A percentile compares a stretch with the other conserved stretches of the same genome.
phyloP scores from a whole-genome alignment of 495 filamentous ascomycete genomes.

The Xylaria palmicola region DNA sequence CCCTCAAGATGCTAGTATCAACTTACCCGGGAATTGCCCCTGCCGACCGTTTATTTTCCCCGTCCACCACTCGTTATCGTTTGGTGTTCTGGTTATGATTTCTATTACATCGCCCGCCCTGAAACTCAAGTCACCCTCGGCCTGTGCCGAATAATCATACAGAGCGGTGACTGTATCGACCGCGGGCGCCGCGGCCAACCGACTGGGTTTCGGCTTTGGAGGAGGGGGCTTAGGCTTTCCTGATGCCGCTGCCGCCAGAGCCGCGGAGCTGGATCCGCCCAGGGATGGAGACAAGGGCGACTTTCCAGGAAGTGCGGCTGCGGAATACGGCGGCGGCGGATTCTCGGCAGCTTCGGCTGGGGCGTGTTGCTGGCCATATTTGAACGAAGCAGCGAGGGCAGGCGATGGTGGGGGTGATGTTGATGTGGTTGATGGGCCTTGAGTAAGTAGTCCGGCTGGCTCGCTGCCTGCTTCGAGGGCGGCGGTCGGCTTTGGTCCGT shows the following conservation, averaged over 20 bases:
- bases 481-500: conserved; percentile 45
- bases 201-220: conserved; percentile 83
- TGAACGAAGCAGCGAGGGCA: conserved; percentile 18
- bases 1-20: neutral
- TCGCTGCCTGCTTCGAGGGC: conserved; percentile 37
- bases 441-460: conserved; percentile 42
- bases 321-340: conserved; percentile 63
- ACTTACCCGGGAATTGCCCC: conserved; percentile 93
- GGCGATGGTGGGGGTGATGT: neutral
- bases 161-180: conserved; percentile 77
- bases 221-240: conserved; percentile 87
- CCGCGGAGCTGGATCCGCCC: conserved; percentile 29
- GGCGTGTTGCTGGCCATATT: conserved; percentile 25
- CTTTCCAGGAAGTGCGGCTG: conserved; percentile 34
- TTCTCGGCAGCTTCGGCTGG: conserved; percentile 30
- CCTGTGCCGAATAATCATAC: conserved; percentile 96
- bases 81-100: conserved; percentile 73
- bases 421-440: conserved; percentile 31
- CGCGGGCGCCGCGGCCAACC: conserved; percentile 62
- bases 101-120: conserved; percentile 88
- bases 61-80: conserved; percentile 97
- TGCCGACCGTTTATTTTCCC: conserved; percentile 72
- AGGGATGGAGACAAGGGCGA: conserved; percentile 56
- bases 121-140: conserved; percentile 92
- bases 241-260: conserved; percentile 63